Evolutionary conservation across 495 filamentous ascomycete species (phyloP), one percentile per base, ranked within the genome.

Genomic region (Aspergillus avenaceus): DNA sequence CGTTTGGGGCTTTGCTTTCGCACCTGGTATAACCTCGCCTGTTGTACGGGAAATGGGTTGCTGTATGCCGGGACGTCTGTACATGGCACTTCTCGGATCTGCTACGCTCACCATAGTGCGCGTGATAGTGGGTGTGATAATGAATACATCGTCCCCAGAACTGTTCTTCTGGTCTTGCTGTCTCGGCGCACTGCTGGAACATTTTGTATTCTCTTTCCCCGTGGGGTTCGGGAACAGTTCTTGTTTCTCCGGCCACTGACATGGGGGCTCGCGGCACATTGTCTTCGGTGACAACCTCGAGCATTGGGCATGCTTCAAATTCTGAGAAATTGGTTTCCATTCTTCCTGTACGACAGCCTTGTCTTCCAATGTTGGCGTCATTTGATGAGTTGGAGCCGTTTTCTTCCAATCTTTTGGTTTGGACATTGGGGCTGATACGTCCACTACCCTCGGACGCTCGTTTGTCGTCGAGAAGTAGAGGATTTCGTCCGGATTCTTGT

Each of bases 51-150:
- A 52, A 12, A 21, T 18, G 23, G 53, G 49, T 16, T 42, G 28
- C 28, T 46, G 40, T 40, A 34, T 31, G 23, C 22, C 32, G 18
- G 47, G 12, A 8, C 29, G 23, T 22, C 47, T 60, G 25, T 29
- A 40, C 4, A 38, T 16, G 25, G 49, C 47, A 8, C 41, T 41
- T 41, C 45, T 59, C 22, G 52, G 41, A 29, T 57, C 54, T 23
- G 49, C 45, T 51, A 59, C 54, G 22, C 45, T 56, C 41, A 69
- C 58, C 61, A 67, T 58, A 56, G 66, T 71, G 58, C 61, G 69
- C 46, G 66, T 71, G 68, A 67, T 69, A 67, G 67, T 75, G 64
- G 70, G 70, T 68, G 65, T 77, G 71, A 65, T 74, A 67, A 70
- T 77, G 71, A 72, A 70, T 53, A 69, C 70, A 74, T 75, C 64